Evolutionary conservation across 2,329 filamentous ascomycete species (phyloP), one percentile per base, ranked within the genome.

Genomic region (Geoglossum cookeanum): DNA sequence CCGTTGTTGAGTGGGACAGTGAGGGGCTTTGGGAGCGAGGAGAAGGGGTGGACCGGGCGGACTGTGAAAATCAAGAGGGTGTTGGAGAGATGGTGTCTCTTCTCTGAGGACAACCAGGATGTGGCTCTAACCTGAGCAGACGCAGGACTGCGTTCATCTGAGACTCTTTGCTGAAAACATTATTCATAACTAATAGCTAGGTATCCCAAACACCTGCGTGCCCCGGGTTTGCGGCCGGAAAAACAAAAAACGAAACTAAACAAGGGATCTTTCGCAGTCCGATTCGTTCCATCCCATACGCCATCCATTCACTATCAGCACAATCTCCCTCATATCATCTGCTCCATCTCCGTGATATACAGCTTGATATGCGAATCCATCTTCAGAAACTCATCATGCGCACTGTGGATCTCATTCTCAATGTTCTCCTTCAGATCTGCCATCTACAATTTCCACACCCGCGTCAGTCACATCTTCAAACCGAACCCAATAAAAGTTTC

Each of bases 341-440:
- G 90, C 71, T 97, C 92, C 90, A 98, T 96, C 76, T 98, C 92
- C 3, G 87, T 94, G 66, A 98, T 94, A 74, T 98, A 98, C 61
- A 97, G 76, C 71, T 90, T 91, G 69, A 98, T 94, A 68, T 98
- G 92, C 42, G 88, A 84, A 70, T 97, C 91, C 81, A 98, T 85
- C 80, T 96, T 96, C 67, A 94, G 78, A 70, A 95, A 98, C 73
- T 97, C 88, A 62, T 94, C 90, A 64, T 94, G 82, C 0, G 92
- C 89, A 58, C 80, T 81, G 67, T 92, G 87, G 7, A 97, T 84
- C 70, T 98, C 92, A 60, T 84, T 90, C 67, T 97, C 91, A 61
- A 98, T 95, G 65, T 92, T 94, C 68, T 97, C 92, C 68, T 96
- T 97, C 63, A 98, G 77, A 70, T 98, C 92, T 53, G 85, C 82